phyloP scores from a whole-genome alignment of 2,329 filamentous ascomycete genomes.

The Diaporthe vaccinii region DNA sequence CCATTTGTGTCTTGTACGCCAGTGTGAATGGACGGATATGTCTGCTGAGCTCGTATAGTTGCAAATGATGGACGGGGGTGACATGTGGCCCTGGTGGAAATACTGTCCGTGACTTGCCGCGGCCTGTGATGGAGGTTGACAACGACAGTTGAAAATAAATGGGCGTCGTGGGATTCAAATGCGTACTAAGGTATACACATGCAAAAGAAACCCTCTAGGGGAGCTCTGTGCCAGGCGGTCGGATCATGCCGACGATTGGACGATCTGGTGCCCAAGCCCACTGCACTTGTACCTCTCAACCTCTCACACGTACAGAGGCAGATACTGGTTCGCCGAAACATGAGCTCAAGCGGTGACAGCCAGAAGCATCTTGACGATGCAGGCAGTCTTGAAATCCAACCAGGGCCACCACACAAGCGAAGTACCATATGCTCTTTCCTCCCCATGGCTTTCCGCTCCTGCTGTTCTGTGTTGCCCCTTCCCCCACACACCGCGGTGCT shows the following conservation, averaged over 20 bases:
- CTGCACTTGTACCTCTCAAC: neutral
- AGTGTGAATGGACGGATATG: neutral
- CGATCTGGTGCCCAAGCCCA: neutral
- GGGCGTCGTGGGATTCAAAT: neutral
- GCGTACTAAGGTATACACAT: neutral
- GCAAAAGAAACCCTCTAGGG: neutral
- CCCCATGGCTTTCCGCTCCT: neutral
- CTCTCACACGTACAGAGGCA: neutral
- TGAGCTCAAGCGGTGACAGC: neutral
- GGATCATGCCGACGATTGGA: neutral
- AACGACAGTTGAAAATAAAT: neutral
- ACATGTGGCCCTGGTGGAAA: neutral
- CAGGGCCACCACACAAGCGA: conserved; percentile 26
- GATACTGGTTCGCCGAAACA: neutral
- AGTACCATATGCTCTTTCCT: conserved; percentile 25
- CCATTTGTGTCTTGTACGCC: too few relatives aligned
- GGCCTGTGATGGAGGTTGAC: neutral
- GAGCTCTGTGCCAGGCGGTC: neutral
- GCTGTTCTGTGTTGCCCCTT: conserved; percentile 1
- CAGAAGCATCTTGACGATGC: neutral
- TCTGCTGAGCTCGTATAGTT: too few relatives aligned
- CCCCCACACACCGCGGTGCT: neutral
- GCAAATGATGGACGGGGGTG: neutral
- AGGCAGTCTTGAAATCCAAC: neutral
- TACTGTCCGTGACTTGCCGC: neutral